Evolutionary conservation across 345 rosid species (phyloP).

Genomic region (Dipteronia dyeriana): DNA sequence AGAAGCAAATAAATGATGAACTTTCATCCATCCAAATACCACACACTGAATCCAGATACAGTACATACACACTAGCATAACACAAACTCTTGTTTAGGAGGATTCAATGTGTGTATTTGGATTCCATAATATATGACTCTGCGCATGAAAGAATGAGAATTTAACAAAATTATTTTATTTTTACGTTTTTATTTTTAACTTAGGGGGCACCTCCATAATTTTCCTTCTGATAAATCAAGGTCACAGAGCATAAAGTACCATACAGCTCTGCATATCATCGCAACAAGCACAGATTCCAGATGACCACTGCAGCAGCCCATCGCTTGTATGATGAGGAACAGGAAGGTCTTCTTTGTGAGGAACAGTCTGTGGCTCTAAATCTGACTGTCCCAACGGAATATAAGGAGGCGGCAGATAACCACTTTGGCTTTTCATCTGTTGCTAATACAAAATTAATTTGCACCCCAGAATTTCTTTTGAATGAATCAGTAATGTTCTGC

Average conservation of each 20-base stretch:
- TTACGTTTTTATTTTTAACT: conserved; percentile 15
- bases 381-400: conserved; percentile 68
- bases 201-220: conserved; percentile 63
- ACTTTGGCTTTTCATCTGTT: conserved; percentile 54
- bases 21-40: background rate
- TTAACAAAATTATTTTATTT: background rate
- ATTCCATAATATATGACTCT: background rate
- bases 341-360: conserved; percentile 27
- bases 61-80: too few relatives aligned
- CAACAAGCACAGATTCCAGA: conserved; percentile 98
- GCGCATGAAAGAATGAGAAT: background rate
- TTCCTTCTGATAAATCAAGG: conserved; percentile 55
- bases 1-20: background rate
- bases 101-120: too few relatives aligned
- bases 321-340: conserved; percentile 18
- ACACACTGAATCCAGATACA: background rate
- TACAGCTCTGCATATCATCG: conserved; percentile 98
- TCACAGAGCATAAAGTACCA: conserved; percentile 72
- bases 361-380: conserved; percentile 41
- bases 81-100: too few relatives aligned
- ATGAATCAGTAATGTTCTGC: conserved; percentile 12
- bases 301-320: conserved; percentile 61
- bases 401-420: conserved; percentile 82
- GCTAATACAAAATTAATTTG: background rate
- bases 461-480: background rate